Base-by-base conservation (phyloP, 257 asterid genomes). In the Scutellaria galericulata region DNA sequence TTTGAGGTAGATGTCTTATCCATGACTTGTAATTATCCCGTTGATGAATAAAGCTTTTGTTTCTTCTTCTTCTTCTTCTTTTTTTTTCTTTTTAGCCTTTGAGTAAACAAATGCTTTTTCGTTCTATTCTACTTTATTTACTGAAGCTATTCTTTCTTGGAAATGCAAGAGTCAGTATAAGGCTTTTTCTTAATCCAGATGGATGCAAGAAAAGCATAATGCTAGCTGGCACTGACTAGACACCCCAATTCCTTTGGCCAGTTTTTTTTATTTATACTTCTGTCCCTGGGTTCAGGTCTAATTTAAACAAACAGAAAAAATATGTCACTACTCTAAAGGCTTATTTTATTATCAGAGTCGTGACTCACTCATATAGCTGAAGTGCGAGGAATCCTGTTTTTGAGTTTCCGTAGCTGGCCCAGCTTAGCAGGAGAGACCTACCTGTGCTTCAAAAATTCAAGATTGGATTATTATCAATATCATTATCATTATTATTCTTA, bases 371-470 rank as follows among this genome's bases (percentile, higher is more conserved):
- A 11, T 42, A 64, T 53, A n/a, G 41, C 46, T 57, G 46, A 56
- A 56, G 69, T 39, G 45, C 27, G 22, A 13, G 63, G 79, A 13
- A 67, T 18, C 35, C 20, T 44, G 24, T 7, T 60, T 48, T 59
- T 70, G 51, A 12, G 45, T 65, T 56, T 66, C 68, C 45, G 61
- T 37, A 64, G 72, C 39, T 37, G 39, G 39, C 66, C 5, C 65
- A 52, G 72, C 56, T 51, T 63, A 53, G 65, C 72, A 22, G 46
- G 57, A 45, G 66, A 41, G 41, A 14, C 50, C 73, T 46, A 35
- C 18, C 70, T 70, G 50, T 45, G 52, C 47, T 66, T 7, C 42
- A 45, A 54, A 46, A 54, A 68, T 50, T 37, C 48, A 41, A 9
- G 50, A 12, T 37, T 40, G 41, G 13, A 39, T 50, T 53, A 3